These are phyloP conservation scores for Chaetothyriales sp. DNA, from an alignment of 2,329 filamentous ascomycete species.

Conservation along the genomic window DNA sequence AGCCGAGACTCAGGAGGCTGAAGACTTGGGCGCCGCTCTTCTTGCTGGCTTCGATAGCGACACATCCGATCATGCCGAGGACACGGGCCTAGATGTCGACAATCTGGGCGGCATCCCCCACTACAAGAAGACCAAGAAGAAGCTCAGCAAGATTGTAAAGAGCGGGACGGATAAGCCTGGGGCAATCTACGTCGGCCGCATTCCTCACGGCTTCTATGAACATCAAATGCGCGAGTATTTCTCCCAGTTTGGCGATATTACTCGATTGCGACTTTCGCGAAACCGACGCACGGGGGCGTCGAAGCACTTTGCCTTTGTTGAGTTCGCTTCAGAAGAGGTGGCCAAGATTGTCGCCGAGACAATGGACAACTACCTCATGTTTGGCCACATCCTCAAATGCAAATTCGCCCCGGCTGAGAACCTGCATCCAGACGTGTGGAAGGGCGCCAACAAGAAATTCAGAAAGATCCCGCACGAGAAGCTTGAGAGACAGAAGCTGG, in stretches of 20 bases:
- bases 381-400: slow-evolving; percentile 85
- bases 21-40: slow-evolving; percentile 28
- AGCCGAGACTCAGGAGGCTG: slow-evolving; percentile 18
- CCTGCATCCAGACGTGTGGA: slow-evolving; percentile 70
- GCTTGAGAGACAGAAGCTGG: slow-evolving; percentile 63
- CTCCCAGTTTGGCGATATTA: slow-evolving; percentile 77
- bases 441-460: slow-evolving; percentile 80
- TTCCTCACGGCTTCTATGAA: slow-evolving; percentile 95
- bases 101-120: slow-evolving; percentile 31
- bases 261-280: slow-evolving; percentile 65
- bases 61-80: slow-evolving; percentile 33
- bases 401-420: slow-evolving; percentile 63
- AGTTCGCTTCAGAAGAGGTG: slow-evolving; percentile 65
- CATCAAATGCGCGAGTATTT: slow-evolving; percentile 91
- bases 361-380: slow-evolving; percentile 96
- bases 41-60: slow-evolving; percentile 45
- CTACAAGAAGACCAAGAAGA: slow-evolving; percentile 34
- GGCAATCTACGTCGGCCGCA: slow-evolving; percentile 74
- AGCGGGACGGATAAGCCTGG: slow-evolving; percentile 43
- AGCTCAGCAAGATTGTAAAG: slow-evolving; percentile 38
- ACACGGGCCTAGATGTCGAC: slow-evolving; percentile 34
- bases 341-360: slow-evolving; percentile 86
- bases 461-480: slow-evolving; percentile 79
- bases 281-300: slow-evolving; percentile 83
- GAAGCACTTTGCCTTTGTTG: slow-evolving; percentile 90